Percentiles rank a stretch among this genome's conserved stretches.
phyloP scores from a whole-genome alignment of 495 filamentous ascomycete genomes.

The Podospora pseudoanserina region DNA sequence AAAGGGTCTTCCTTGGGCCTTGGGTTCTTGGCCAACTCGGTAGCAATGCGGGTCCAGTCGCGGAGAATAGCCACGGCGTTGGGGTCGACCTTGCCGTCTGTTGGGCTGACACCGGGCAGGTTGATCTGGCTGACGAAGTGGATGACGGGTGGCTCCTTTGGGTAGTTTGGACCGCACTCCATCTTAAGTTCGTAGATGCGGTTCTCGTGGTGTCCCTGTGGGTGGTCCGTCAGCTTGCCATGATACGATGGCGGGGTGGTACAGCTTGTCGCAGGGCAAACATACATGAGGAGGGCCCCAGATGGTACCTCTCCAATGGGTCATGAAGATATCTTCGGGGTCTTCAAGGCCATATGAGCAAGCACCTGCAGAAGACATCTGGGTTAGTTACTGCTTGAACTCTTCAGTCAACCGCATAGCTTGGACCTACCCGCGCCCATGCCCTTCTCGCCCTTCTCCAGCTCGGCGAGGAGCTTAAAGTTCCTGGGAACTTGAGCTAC shows the following conservation, averaged over 20 bases:
- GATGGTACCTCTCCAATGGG: conserved; percentile 97
- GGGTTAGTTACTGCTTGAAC: neutral
- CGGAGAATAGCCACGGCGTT: conserved; percentile 75
- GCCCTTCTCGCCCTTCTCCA: conserved; percentile 98
- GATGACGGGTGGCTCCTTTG: conserved; percentile 80
- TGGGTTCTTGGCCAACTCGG: conserved; percentile 60
- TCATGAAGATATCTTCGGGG: conserved; percentile 94
- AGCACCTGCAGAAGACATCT: conserved; percentile 58
- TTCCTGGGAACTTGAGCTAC: conserved; percentile 87
- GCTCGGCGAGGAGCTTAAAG: conserved; percentile 92
- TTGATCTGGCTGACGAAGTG: conserved; percentile 92
- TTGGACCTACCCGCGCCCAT: conserved; percentile 72
- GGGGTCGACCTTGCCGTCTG: conserved; percentile 80
- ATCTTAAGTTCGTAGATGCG: conserved; percentile 98
- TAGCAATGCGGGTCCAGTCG: conserved; percentile 85
- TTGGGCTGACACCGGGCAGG: conserved; percentile 81
- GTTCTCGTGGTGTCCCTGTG: conserved; percentile 91
- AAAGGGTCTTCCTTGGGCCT: conserved; percentile 37
- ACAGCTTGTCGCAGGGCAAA: neutral
- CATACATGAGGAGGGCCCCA: conserved; percentile 90
- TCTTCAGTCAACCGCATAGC: neutral
- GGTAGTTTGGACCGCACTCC: conserved; percentile 88
- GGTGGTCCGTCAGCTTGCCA: conserved; percentile 10
- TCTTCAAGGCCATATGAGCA: conserved; percentile 96
- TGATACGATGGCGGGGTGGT: neutral